A percentile compares a stretch with the other conserved stretches of the same genome.
phyloP scores from a whole-genome alignment of 23 red algal species.

The Gracilaria caudata region DNA sequence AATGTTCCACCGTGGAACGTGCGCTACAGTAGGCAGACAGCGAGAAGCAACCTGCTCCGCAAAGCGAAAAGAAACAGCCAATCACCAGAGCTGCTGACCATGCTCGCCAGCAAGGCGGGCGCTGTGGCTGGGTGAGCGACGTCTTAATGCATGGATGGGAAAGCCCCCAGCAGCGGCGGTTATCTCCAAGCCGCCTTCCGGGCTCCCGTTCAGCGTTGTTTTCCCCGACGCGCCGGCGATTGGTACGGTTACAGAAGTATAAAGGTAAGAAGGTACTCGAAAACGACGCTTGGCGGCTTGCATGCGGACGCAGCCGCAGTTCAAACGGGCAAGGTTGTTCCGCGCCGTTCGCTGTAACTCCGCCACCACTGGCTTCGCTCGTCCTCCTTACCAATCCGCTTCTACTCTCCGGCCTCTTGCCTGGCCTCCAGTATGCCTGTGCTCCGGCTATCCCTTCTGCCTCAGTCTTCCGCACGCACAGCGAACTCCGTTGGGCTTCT shows the following conservation, averaged over 20 bases:
- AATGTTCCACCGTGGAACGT: constrained; percentile 9
- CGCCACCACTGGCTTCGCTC: not conserved
- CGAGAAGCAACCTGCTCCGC: not conserved
- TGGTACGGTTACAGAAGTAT: no score
- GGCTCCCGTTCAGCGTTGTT: no score
- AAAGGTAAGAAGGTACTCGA: no score
- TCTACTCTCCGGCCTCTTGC: not conserved
- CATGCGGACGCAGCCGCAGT: not conserved
- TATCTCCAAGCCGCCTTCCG: no score
- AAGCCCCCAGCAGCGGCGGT: no score
- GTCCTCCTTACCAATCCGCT: not conserved
- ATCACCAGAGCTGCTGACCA: not conserved
- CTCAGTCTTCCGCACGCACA: not conserved
- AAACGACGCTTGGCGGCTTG: not conserved
- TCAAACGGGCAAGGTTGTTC: no score
- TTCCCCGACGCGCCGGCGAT: no score
- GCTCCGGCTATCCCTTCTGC: not conserved
- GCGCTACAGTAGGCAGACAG: not conserved
- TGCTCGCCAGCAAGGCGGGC: not conserved
- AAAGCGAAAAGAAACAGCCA: not conserved
- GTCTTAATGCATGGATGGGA: no score
- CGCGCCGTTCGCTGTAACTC: no score
- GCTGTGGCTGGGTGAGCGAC: not conserved
- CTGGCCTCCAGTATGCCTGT: not conserved
- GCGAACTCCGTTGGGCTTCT: not conserved